Conservation (phyloP, 2,329 filamentous ascomycete species). For the Cladosporium cucumerinum region DNA sequence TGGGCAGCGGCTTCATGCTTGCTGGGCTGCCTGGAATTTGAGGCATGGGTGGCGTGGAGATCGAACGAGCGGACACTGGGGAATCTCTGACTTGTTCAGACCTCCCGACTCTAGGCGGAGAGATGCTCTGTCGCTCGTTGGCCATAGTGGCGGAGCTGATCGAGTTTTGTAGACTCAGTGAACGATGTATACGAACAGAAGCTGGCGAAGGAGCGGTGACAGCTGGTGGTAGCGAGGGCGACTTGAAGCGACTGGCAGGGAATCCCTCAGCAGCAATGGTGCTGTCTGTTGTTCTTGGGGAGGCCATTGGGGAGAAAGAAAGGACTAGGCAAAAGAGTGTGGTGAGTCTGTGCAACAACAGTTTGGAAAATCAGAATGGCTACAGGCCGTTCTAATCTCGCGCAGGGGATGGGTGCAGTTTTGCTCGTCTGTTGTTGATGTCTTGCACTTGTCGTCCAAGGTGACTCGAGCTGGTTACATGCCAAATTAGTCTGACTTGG, state of each 20-base stretch:
- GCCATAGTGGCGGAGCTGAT: neutral
- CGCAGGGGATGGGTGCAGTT: neutral
- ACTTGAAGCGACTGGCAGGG: constrained; percentile 9
- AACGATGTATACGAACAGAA: neutral
- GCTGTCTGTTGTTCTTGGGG: neutral
- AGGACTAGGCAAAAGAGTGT: constrained; percentile 1
- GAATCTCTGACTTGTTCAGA: constrained; percentile 10
- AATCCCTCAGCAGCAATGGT: neutral
- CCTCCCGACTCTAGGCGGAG: neutral
- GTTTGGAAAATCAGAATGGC: neutral
- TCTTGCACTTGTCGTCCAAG: constrained; percentile 4
- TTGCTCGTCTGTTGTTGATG: constrained; percentile 13
- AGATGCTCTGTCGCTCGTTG: constrained; percentile 5
- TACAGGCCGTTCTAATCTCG: constrained; percentile 4
- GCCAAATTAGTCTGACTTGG: constrained; percentile 8
- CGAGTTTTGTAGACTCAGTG: neutral
- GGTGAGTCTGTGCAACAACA: constrained; percentile 5
- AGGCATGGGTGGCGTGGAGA: constrained; percentile 6
- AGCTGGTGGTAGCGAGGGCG: constrained; percentile 1
- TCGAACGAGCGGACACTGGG: constrained; percentile 5
- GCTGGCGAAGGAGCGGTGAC: constrained; percentile 5
- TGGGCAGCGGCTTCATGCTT: constrained; percentile 11
- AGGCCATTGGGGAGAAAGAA: constrained; percentile 2
- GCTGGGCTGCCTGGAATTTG: constrained; percentile 8
- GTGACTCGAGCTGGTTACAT: neutral